A percentile compares a stretch with the other conserved stretches of the same genome.
Evolutionary conservation across 2,329 filamentous ascomycete genomes (phyloP).

Genomic region (Corniculantispora saksenae): DNA sequence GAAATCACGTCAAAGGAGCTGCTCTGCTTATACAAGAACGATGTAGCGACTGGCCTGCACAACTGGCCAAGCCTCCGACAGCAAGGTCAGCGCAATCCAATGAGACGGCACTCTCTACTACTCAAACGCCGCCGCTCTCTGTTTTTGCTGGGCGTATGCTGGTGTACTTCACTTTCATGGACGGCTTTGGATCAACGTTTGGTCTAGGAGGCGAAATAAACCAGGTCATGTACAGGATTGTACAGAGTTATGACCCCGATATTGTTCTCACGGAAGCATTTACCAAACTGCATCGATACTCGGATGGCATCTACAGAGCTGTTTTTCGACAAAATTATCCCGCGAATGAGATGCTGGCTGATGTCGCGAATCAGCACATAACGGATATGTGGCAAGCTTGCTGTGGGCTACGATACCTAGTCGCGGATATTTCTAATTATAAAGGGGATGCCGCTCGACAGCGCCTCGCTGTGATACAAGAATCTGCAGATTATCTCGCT

Average conservation of each 20-base stretch:
- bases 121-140: constrained; percentile 25
- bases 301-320: constrained; percentile 35
- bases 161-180: constrained; percentile 35
- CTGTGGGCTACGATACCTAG: constrained; percentile 33
- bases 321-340: constrained; percentile 38
- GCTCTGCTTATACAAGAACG: constrained; percentile 33
- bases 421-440: constrained; percentile 32
- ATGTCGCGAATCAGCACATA: constrained; percentile 37
- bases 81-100: neutral
- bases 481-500: constrained; percentile 26
- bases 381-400: constrained; percentile 33
- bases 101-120: constrained; percentile 12
- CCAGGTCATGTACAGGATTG: constrained; percentile 26
- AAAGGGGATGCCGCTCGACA: constrained; percentile 26
- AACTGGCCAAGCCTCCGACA: neutral
- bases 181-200: constrained; percentile 33
- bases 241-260: constrained; percentile 1
- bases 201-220: constrained; percentile 37
- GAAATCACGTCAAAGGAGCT: constrained; percentile 35
- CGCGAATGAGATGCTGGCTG: constrained; percentile 36
- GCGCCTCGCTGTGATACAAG: constrained; percentile 23
- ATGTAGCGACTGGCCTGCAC: constrained; percentile 22
- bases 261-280: constrained; percentile 26
- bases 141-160: constrained; percentile 37
- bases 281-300: constrained; percentile 34